Percentiles rank a stretch among this genome's conserved stretches.
Conservation (phyloP, 805 yeast genomes). For the Metschnikowia anglica region DNA sequence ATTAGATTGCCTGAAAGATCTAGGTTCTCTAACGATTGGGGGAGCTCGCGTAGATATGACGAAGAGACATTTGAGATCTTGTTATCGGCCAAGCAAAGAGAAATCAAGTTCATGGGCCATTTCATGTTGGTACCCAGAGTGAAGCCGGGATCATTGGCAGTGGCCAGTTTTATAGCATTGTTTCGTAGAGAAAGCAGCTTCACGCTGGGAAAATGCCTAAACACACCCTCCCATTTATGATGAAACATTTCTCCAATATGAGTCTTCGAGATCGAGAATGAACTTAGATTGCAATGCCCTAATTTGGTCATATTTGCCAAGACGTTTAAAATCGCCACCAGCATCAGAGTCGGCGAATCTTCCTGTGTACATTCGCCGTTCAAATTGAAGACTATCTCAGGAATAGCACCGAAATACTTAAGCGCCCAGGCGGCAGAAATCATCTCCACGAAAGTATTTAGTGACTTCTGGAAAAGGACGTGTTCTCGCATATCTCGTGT, state of each 20-base stretch:
- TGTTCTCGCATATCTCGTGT: constrained; percentile 16
- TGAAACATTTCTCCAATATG: constrained; percentile 36
- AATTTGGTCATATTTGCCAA: constrained; percentile 25
- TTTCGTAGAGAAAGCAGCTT: constrained; percentile 26
- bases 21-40: constrained; percentile 27
- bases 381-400: constrained; percentile 25
- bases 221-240: constrained; percentile 32
- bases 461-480: constrained; percentile 12
- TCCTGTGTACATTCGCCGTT: constrained; percentile 32
- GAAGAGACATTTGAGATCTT: constrained; percentile 21
- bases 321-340: constrained; percentile 30
- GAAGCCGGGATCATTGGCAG: constrained; percentile 15
- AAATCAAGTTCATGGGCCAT: constrained; percentile 28
- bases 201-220: constrained; percentile 25
- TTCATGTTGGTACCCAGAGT: constrained; percentile 17
- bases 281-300: constrained; percentile 19
- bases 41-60: constrained; percentile 26
- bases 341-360: constrained; percentile 30
- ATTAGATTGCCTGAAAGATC: constrained; percentile 25
- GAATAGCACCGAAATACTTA: constrained; percentile 13
- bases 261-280: constrained; percentile 30
- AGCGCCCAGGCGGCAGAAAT: constrained; percentile 4
- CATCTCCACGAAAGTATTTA: constrained; percentile 18
- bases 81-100: constrained; percentile 29
- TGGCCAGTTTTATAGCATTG: constrained; percentile 18